Evolutionary conservation across 2,329 filamentous ascomycete genomes (phyloP).

Genomic region (Claviceps sp.): DNA sequence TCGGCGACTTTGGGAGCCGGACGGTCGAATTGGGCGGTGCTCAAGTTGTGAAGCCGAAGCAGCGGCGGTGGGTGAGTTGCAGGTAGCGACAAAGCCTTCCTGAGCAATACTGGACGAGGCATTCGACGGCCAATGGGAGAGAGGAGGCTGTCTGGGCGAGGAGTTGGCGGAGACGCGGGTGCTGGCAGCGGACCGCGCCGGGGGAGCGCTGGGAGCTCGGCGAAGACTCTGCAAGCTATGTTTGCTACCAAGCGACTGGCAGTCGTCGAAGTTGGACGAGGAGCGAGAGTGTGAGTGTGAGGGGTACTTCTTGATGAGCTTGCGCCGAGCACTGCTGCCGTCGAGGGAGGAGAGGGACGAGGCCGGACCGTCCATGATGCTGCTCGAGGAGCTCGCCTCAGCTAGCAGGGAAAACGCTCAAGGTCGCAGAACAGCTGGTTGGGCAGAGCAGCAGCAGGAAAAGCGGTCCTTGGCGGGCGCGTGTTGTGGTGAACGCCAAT

Average conservation of each 20-base stretch:
- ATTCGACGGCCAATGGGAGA: constrained; percentile 27
- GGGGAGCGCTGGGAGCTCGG: constrained; percentile 47
- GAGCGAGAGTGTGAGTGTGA: constrained; percentile 28
- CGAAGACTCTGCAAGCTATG: constrained; percentile 50
- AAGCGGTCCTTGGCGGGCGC: constrained; percentile 4
- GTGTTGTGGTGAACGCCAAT: constrained; percentile 1
- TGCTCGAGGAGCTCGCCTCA: constrained; percentile 9
- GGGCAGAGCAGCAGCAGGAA: constrained; percentile 4
- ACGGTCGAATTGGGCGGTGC: constrained; percentile 11
- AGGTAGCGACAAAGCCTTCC: constrained; percentile 30
- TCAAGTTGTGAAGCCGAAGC: constrained; percentile 7
- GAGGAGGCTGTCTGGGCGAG: constrained; percentile 32
- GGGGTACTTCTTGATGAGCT: constrained; percentile 50
- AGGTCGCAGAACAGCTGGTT: constrained; percentile 7
- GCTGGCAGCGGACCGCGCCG: constrained; percentile 31
- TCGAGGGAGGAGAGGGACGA: constrained; percentile 27
- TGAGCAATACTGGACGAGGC: constrained; percentile 32
- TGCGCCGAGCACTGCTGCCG: constrained; percentile 41
- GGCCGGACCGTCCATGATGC: constrained; percentile 35
- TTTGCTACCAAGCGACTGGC: constrained; percentile 46
- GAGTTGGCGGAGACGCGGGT: constrained; percentile 37
- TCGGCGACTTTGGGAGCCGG: constrained; percentile 9
- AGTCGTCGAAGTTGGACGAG: constrained; percentile 40
- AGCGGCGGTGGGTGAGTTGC: constrained; percentile 1
- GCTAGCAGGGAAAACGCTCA: constrained; percentile 11